A percentile compares a stretch with the other conserved stretches of the same genome.
phyloP scores from a whole-genome alignment of 257 asterid genomes.

The Nicotiana attenuata region DNA sequence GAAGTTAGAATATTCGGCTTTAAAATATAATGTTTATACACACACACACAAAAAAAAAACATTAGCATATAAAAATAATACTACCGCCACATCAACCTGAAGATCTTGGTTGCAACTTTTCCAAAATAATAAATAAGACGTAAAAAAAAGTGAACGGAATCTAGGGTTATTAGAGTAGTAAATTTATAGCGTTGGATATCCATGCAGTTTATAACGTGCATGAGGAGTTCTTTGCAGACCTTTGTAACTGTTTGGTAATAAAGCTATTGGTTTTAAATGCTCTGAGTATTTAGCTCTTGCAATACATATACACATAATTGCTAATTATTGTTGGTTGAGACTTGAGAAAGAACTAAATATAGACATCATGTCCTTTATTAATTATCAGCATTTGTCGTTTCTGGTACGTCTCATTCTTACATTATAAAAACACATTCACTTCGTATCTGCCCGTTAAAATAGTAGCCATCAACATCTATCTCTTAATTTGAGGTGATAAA shows the following conservation, averaged over 20 bases:
- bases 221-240: slow-evolving; percentile 9
- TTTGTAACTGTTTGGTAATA: neutral
- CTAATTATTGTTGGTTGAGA: slow-evolving; percentile 17
- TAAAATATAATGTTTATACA: too few relatives aligned
- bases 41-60: too few relatives aligned
- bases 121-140: neutral
- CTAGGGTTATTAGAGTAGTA: neutral
- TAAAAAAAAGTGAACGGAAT: neutral
- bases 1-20: too few relatives aligned
- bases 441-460: slow-evolving; percentile 17
- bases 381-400: slow-evolving; percentile 29
- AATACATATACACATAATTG: neutral
- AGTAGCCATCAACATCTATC: slow-evolving; percentile 24
- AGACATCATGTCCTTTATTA: slow-evolving; percentile 13
- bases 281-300: neutral
- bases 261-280: neutral
- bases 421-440: neutral
- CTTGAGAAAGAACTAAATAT: slow-evolving; percentile 15
- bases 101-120: neutral
- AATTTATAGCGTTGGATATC: neutral
- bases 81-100: neutral
- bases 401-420: slow-evolving; percentile 11
- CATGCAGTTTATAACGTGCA: slow-evolving; percentile 22
- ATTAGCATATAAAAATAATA: neutral
- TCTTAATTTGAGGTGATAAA: slow-evolving; percentile 10